A percentile compares a stretch with the other conserved stretches of the same genome.
Conservation (phyloP, 768 basidiomycete genomes). For the Boletales sp. region DNA sequence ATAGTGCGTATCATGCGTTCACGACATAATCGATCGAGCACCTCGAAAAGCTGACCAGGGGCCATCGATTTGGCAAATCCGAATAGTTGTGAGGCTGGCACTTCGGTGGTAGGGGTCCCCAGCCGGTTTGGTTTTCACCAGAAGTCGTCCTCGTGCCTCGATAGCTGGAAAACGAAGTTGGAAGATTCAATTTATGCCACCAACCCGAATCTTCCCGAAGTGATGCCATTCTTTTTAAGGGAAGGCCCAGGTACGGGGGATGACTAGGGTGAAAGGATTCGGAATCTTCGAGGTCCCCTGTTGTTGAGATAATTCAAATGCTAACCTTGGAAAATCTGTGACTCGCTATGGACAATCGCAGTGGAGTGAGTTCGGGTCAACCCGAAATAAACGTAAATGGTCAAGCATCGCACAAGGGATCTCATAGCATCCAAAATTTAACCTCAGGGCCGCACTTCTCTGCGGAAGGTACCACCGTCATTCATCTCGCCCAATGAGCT, state of each 20-base stretch:
- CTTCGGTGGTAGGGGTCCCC: slow-evolving; percentile 15
- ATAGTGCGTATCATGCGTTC: slow-evolving; percentile 18
- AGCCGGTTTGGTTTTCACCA: slow-evolving; percentile 10
- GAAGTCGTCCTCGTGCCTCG: slow-evolving; percentile 20
- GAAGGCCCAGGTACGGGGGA: slow-evolving; percentile 2
- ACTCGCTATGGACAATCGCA: too few relatives aligned
- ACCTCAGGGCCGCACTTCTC: slow-evolving; percentile 1
- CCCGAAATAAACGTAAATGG: slow-evolving; percentile 10
- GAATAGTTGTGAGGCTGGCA: slow-evolving; percentile 3
- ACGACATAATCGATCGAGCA: neutral
- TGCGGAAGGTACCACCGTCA: neutral
- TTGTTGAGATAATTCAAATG: too few relatives aligned
- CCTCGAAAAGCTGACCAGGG: slow-evolving; percentile 2
- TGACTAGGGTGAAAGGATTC: neutral
- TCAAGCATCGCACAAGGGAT: slow-evolving; percentile 7
- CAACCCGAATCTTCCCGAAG: slow-evolving; percentile 15
- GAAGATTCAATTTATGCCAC: slow-evolving; percentile 2
- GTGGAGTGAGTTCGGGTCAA: slow-evolving; percentile 1
- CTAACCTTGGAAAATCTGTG: too few relatives aligned
- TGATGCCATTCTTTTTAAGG: neutral
- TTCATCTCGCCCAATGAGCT: slow-evolving; percentile 1
- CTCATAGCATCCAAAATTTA: slow-evolving; percentile 10
- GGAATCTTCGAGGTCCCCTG: neutral
- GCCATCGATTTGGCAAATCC: slow-evolving; percentile 10
- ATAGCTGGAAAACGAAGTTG: slow-evolving; percentile 6